Evolutionary conservation across 192 early-diverging fungal species (phyloP), one percentile per base, ranked within the genome.

Genomic region (Powellomyces hirtus): DNA sequence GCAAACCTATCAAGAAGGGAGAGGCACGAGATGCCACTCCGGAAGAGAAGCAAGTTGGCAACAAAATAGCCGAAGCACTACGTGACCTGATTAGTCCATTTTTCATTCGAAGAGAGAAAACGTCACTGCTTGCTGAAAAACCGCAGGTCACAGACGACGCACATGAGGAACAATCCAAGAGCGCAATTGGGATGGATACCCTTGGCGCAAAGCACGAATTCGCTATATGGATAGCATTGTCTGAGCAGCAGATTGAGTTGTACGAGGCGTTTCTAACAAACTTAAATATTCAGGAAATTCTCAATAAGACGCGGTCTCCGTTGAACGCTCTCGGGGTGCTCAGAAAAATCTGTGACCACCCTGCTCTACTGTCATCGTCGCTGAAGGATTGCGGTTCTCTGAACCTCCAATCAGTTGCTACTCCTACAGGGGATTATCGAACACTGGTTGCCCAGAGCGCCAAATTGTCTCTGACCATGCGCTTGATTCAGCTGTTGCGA

Each of bases 21-120:
- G 70, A 63, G 57, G 60, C 70, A 16, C 46, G 62, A 22, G 70
- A 71, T 38, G 46, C 62, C 18, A 71, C 70, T 31, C 45, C 29
- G 27, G 49, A 71, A 33, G 70, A 71, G 26, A 71, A 71, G 51
- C 20, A 55, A 56, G 35, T 57, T n/a, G 62, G 37, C 30, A 61
- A 69, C 58, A 40, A 59, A 33, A 37, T 69, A 20, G 67, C 67
- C 0, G 24, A 69, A 40, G 59, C 45, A 14, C 53, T 71, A 14
- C 62, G 70, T 38, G 24, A 30, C 4, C 40, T 69, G 4, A 69
- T 69, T 49, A 22, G 26, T 13, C 67, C 67, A 20, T 62, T 61
- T 34, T 61, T 69, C 30, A 16, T 69, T 4, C 56, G 67, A 24
- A 36, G 67, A 3, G 67, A 69, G 36, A 69, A 69, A 45, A n/a